phyloP scores from a whole-genome alignment of 2,329 filamentous ascomycete species.

The Alternaria triticina region DNA sequence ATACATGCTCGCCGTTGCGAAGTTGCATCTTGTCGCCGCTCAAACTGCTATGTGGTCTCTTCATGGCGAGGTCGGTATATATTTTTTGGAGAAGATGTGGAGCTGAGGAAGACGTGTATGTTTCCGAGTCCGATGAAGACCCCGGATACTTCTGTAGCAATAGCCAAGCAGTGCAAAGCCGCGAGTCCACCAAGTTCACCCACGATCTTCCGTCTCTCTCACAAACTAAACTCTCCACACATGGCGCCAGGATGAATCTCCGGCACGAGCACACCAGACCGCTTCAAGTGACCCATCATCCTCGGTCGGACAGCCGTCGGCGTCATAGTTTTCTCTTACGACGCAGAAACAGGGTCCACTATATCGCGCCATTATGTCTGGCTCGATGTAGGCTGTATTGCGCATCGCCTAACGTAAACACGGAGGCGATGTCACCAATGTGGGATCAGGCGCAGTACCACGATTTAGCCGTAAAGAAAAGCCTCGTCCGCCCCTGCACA shows the following conservation, averaged over 20 bases:
- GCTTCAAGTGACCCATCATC: slow-evolving; percentile 11
- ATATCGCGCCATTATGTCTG: neutral
- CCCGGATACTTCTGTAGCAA: slow-evolving; percentile 28
- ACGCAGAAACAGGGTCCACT: slow-evolving; percentile 10
- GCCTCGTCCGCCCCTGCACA: neutral
- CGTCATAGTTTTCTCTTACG: slow-evolving; percentile 24
- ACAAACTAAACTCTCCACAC: slow-evolving; percentile 22
- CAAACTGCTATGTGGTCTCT: slow-evolving; percentile 6
- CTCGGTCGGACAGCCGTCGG: slow-evolving; percentile 20
- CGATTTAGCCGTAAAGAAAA: slow-evolving; percentile 32
- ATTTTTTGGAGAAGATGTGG: slow-evolving; percentile 2
- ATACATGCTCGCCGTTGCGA: slow-evolving; percentile 21
- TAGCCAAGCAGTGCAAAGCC: slow-evolving; percentile 26
- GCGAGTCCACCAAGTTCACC: slow-evolving; percentile 16
- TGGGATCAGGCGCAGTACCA: slow-evolving; percentile 14
- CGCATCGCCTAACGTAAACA: slow-evolving; percentile 26
- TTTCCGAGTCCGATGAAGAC: slow-evolving; percentile 14
- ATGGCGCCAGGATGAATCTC: slow-evolving; percentile 16
- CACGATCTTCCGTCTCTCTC: slow-evolving; percentile 15
- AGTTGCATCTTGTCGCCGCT: slow-evolving; percentile 25
- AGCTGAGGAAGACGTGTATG: slow-evolving; percentile 8
- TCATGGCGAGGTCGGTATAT: neutral
- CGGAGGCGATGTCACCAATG: neutral
- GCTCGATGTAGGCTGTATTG: slow-evolving; percentile 1
- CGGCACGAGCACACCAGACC: slow-evolving; percentile 8